phyloP scores from a whole-genome alignment of 2,329 filamentous ascomycete species.

The Ophiocordyceps unilateralis region DNA sequence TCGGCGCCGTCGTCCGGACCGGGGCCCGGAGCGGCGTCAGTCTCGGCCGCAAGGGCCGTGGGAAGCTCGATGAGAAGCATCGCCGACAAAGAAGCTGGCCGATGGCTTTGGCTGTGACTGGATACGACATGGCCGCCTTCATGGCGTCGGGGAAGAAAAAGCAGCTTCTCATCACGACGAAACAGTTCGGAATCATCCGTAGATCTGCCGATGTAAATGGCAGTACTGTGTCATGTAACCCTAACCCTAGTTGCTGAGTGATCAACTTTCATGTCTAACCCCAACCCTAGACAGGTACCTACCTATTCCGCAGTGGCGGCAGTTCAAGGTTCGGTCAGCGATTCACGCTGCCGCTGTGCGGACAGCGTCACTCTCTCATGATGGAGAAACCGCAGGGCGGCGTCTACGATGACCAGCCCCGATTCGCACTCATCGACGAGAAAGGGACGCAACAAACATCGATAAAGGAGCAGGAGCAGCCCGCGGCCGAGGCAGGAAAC shows the following conservation, averaged over 20 bases:
- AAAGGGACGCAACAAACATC: background rate
- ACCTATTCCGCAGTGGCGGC: too few species aligned
- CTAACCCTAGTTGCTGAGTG: too few species aligned
- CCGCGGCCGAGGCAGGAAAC: background rate
- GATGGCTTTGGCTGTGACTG: constrained; percentile 14
- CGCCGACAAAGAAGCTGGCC: constrained; percentile 17
- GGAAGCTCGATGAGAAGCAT: constrained; percentile 20
- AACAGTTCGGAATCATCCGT: background rate
- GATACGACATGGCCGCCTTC: constrained; percentile 20
- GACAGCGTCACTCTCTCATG: background rate
- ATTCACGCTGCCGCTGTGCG: background rate
- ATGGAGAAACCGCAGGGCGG: background rate
- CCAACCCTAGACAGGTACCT: too few species aligned
- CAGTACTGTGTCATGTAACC: too few species aligned
- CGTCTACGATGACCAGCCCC: background rate
- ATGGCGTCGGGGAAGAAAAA: background rate
- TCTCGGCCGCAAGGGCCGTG: constrained; percentile 18
- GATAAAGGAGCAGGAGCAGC: background rate
- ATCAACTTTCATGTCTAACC: too few species aligned
- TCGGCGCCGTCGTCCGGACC: constrained; percentile 17
- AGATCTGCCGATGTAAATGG: too few species aligned
- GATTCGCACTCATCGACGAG: background rate
- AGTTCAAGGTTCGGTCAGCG: too few species aligned
- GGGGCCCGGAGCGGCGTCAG: constrained; percentile 14
- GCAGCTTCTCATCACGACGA: background rate